These are phyloP conservation scores for Hypericum androsaemum DNA, from an alignment of 345 rosid genomes.

Conservation along the genomic window DNA sequence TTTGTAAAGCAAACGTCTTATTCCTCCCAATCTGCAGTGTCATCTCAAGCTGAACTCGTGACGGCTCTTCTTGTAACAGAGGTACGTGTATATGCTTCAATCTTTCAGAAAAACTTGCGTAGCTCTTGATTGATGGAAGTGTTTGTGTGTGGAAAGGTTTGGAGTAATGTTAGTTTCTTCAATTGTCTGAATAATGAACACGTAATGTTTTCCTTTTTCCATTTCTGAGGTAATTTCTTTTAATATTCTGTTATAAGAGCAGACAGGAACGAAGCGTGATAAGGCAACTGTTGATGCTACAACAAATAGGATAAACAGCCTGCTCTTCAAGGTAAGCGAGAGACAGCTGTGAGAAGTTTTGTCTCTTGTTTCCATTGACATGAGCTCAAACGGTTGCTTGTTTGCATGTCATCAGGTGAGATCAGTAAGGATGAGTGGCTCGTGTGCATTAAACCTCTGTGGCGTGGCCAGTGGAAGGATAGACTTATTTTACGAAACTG, in stretches of 20 bases:
- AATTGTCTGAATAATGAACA: too few relatives aligned
- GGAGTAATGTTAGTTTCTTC: too few relatives aligned
- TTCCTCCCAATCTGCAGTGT: slow-evolving; percentile 40
- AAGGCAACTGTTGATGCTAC: slow-evolving; percentile 54
- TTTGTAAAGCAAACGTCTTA: background rate
- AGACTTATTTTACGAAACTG: slow-evolving; percentile 71
- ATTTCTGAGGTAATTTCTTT: too few relatives aligned
- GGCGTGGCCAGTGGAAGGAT: slow-evolving; percentile 85
- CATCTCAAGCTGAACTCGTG: slow-evolving; percentile 64
- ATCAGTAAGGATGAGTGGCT: slow-evolving; percentile 85
- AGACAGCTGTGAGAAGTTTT: background rate
- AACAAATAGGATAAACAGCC: slow-evolving; percentile 66
- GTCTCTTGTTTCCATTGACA: slow-evolving; percentile 1
- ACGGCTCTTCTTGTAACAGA: slow-evolving; percentile 78
- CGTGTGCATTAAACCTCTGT: slow-evolving; percentile 91
- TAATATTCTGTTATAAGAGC: slow-evolving; percentile 19
- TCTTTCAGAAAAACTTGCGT: background rate
- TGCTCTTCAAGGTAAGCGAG: slow-evolving; percentile 61
- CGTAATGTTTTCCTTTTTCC: too few relatives aligned
- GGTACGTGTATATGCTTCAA: slow-evolving; percentile 31
- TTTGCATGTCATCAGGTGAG: slow-evolving; percentile 54
- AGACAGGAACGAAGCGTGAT: slow-evolving; percentile 83
- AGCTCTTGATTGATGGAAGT: too few relatives aligned
- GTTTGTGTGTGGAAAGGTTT: too few relatives aligned
- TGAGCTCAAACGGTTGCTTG: background rate